A percentile compares a stretch with the other conserved stretches of the same genome.
Evolutionary conservation across 345 rosid genomes (phyloP).

Genomic region (Boechera retrofracta): DNA sequence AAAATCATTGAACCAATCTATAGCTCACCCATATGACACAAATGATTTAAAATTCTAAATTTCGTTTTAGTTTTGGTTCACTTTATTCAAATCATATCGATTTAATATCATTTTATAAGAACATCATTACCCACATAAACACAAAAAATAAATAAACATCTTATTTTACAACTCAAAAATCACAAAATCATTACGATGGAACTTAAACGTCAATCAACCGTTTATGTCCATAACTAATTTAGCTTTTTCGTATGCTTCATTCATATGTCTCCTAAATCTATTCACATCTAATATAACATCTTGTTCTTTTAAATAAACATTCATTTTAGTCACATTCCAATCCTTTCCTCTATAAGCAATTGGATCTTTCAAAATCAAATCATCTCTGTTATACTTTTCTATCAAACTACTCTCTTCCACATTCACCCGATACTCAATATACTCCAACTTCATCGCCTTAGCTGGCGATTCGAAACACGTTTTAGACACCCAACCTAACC

Average conservation of each 20-base stretch:
- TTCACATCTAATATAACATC: conserved; percentile 54
- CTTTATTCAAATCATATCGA: neutral
- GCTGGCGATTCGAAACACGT: conserved; percentile 50
- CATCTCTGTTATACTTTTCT: conserved; percentile 53
- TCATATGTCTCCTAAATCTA: conserved; percentile 54
- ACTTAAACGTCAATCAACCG: conserved; percentile 15
- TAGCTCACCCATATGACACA: neutral
- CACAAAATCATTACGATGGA: conserved; percentile 1
- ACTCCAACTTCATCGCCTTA: conserved; percentile 54
- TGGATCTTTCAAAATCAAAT: conserved; percentile 55
- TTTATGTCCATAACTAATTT: conserved; percentile 50
- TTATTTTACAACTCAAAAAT: neutral
- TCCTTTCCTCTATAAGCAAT: conserved; percentile 38
- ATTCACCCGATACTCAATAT: conserved; percentile 49
- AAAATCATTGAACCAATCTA: neutral
- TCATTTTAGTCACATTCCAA: conserved; percentile 55
- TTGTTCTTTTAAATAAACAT: conserved; percentile 66
- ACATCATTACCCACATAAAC: neutral
- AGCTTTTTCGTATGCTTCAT: conserved; percentile 48
- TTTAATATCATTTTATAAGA: neutral
- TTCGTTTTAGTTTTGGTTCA: neutral
- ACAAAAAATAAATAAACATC: neutral
- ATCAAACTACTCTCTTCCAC: conserved; percentile 58
- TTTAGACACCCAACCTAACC: conserved; percentile 52
- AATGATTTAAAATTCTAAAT: neutral